Evolutionary conservation across 495 filamentous ascomycete species (phyloP).

Genomic region (Hyaloscypha finlandica): DNA sequence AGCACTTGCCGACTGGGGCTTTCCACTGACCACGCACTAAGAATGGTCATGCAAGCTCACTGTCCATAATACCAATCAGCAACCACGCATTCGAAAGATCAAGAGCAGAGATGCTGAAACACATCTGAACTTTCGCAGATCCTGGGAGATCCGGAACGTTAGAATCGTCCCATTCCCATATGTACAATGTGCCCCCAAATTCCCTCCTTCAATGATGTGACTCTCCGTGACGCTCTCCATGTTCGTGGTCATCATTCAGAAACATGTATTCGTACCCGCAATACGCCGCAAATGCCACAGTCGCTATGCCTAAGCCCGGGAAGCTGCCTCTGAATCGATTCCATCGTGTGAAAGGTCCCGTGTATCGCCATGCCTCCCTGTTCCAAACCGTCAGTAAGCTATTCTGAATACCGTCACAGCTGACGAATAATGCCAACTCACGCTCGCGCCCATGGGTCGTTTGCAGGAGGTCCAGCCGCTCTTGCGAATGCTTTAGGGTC

Average conservation of each 20-base stretch:
- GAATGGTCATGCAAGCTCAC: no score
- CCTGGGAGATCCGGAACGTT: not conserved
- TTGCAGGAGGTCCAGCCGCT: constrained; percentile 63
- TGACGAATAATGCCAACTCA: constrained; percentile 10
- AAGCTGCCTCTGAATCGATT: constrained; percentile 86
- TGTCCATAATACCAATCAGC: no score
- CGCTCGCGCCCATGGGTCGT: constrained; percentile 74
- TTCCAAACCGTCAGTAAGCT: not conserved
- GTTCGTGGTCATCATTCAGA: constrained; percentile 69
- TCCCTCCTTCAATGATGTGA: constrained; percentile 40
- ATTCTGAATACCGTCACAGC: not conserved
- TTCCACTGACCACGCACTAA: no score
- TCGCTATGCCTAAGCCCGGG: constrained; percentile 89
- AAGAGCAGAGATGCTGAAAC: not conserved
- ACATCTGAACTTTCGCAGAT: not conserved
- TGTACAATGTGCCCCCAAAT: constrained; percentile 23
- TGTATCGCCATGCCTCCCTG: constrained; percentile 95
- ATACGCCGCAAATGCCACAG: constrained; percentile 87
- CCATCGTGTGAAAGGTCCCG: constrained; percentile 80
- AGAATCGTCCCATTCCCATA: constrained; percentile 24
- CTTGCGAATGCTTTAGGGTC: constrained; percentile 71
- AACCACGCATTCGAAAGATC: not conserved
- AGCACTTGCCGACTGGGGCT: no score
- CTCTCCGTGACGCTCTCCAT: constrained; percentile 38
- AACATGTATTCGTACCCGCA: constrained; percentile 87